phyloP scores from a whole-genome alignment of 139 green algal genomes.

The Haematococcus lacustris region DNA sequence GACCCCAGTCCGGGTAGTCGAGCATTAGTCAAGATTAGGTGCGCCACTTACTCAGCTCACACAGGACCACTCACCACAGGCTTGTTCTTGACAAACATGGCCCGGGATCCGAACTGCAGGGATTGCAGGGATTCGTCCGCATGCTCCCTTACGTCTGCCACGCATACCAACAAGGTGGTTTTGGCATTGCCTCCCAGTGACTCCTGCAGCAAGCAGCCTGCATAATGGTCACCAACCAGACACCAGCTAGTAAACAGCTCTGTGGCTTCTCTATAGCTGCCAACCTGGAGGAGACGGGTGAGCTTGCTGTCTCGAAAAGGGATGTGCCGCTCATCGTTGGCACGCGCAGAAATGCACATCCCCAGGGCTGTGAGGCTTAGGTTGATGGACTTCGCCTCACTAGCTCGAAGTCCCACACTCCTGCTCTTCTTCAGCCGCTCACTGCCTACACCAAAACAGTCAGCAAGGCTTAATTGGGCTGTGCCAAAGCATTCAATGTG shows the following conservation, averaged over 20 bases:
- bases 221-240: too few relatives aligned
- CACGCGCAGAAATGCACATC: conserved; percentile 54
- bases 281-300: conserved; percentile 65
- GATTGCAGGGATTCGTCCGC: conserved; percentile 71
- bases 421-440: conserved; percentile 86
- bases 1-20: too few relatives aligned
- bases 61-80: conserved; percentile 53
- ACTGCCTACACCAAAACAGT: too few relatives aligned
- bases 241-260: too few relatives aligned
- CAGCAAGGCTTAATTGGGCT: too few relatives aligned
- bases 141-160: conserved; percentile 56
- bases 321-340: conserved; percentile 39
- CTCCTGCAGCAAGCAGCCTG: too few relatives aligned
- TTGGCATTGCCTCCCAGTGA: conserved; percentile 79
- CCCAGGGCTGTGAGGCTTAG: conserved; percentile 59
- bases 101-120: conserved; percentile 68
- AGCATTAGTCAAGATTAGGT: too few relatives aligned
- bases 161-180: conserved; percentile 66
- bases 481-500: too few relatives aligned
- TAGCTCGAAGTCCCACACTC: conserved; percentile 43
- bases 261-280: too few relatives aligned
- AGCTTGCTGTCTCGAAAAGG: conserved; percentile 83
- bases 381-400: conserved; percentile 73
- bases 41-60: neutral
- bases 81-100: conserved; percentile 71